Evolutionary conservation across 805 yeast species (phyloP), one percentile per base, ranked within the genome.

Genomic region (Wickerhamiella lipophila): DNA sequence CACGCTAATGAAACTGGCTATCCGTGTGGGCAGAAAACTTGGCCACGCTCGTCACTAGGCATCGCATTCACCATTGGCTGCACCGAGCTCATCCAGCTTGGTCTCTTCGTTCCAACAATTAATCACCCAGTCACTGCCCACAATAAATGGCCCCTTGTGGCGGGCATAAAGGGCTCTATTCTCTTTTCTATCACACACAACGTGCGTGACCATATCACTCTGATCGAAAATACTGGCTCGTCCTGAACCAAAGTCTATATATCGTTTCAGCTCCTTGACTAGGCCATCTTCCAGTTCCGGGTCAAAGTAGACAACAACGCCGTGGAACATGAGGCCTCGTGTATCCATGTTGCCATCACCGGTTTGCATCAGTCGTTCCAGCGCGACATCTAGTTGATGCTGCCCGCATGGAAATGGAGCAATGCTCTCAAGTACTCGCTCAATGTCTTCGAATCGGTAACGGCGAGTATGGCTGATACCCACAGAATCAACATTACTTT

Each of bases 401-500:
- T 21, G 23, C 2, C 32, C 13, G 15, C 36, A 30, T 2, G 43
- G 39, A 6, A 15, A 16, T 11, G 22, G 18, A 11, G 32, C 34
- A 44, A 57, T 51, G 2, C 29, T 32, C n/a, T 47, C 36, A 13
- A 63, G 40, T 3, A 56, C 47, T 45, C 54, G 49, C 12, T 38
- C 21, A 6, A 69, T 53, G 13, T 61, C 59, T 6, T 49, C 36
- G 3, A 25, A 46, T 1, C 61, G 57, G 11, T 68, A 54, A 8
- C 64, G 60, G 2, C 72, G 61, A 0, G 63, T 64, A 52, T 66
- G 76, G 52, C 92, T 78, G 59, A 81, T 85, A 0, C 87, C 88
- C 59, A 58, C 77, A 13, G 54, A 54, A 58, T 87, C 94, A 0
- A 73, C 69, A 2, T 49, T 49, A 3, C 39, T 12, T 3, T 73